phyloP scores from a whole-genome alignment of 2,329 filamentous ascomycete genomes.

The Neonectria ditissima region DNA sequence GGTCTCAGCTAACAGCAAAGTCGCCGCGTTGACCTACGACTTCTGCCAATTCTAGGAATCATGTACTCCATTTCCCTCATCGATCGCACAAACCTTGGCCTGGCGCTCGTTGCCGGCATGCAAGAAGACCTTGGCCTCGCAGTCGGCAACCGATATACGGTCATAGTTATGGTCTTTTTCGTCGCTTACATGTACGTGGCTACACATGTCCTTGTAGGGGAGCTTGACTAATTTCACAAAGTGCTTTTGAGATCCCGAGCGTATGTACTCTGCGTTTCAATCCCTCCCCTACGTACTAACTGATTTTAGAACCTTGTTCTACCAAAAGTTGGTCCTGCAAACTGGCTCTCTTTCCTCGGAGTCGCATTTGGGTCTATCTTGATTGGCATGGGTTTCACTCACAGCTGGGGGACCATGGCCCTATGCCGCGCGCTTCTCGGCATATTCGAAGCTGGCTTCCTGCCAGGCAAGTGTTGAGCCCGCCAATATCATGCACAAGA shows the following conservation, averaged over 20 bases:
- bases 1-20: neutral
- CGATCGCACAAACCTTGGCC: slow-evolving; percentile 20
- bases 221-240: neutral
- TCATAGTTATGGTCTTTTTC: slow-evolving; percentile 21
- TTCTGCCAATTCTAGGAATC: slow-evolving; percentile 11
- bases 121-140: slow-evolving; percentile 10
- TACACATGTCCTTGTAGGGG: too few relatives aligned
- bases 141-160: slow-evolving; percentile 16
- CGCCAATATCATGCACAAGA: too few relatives aligned
- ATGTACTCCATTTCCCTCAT: slow-evolving; percentile 25
- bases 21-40: slow-evolving; percentile 17
- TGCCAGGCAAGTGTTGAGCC: slow-evolving; percentile 7
- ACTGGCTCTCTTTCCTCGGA: slow-evolving; percentile 21
- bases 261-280: neutral
- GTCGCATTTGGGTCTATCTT: slow-evolving; percentile 14
- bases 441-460: slow-evolving; percentile 23
- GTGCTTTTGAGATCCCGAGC: slow-evolving; percentile 18
- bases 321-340: slow-evolving; percentile 13
- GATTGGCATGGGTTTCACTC: slow-evolving; percentile 22
- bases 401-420: slow-evolving; percentile 20
- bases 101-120: slow-evolving; percentile 20
- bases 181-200: slow-evolving; percentile 13
- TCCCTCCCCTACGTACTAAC: neutral
- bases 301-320: slow-evolving; percentile 13
- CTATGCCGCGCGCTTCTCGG: slow-evolving; percentile 16